phyloP scores from a whole-genome alignment of 73 alveolate species.

The Symbiodinium pilosum region DNA sequence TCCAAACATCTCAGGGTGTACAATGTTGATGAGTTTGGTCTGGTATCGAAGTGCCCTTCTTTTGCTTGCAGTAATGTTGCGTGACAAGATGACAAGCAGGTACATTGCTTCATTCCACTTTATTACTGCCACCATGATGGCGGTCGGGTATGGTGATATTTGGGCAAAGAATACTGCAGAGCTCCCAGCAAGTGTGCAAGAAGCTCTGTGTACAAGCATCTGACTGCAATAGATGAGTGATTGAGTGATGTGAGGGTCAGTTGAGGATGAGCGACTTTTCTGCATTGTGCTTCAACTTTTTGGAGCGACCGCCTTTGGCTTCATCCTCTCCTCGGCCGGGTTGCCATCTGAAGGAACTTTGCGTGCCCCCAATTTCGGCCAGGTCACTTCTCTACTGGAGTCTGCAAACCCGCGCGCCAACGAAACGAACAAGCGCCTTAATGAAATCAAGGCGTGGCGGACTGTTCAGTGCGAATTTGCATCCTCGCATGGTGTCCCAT shows the following conservation, averaged over 20 bases:
- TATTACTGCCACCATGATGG: slow-evolving; percentile 92
- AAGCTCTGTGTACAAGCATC: too few species aligned
- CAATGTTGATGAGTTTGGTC: slow-evolving; percentile 52
- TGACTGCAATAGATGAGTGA: too few species aligned
- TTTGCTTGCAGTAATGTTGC: neutral
- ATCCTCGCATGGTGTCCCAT: neutral
- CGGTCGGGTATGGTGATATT: slow-evolving; percentile 75
- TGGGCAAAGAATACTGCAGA: slow-evolving; percentile 70
- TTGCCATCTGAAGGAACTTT: neutral
- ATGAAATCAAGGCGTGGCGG: slow-evolving; percentile 55
- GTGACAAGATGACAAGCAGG: neutral
- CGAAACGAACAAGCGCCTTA: slow-evolving; percentile 69
- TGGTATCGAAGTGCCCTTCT: slow-evolving; percentile 48
- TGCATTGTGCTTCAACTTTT: slow-evolving; percentile 72
- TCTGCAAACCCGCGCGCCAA: slow-evolving; percentile 85
- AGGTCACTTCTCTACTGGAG: slow-evolving; percentile 69
- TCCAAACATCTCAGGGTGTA: slow-evolving; percentile 61
- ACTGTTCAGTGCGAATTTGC: neutral
- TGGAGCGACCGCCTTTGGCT: slow-evolving; percentile 81
- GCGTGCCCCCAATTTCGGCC: neutral
- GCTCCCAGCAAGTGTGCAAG: neutral
- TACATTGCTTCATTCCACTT: slow-evolving; percentile 77
- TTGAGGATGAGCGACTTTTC: slow-evolving; percentile 68
- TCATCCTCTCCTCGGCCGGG: slow-evolving; percentile 63
- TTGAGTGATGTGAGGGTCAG: neutral